Base-by-base conservation (phyloP, 1,284 basidiomycete genomes). In the Pseudozyma hubeiensis region DNA sequence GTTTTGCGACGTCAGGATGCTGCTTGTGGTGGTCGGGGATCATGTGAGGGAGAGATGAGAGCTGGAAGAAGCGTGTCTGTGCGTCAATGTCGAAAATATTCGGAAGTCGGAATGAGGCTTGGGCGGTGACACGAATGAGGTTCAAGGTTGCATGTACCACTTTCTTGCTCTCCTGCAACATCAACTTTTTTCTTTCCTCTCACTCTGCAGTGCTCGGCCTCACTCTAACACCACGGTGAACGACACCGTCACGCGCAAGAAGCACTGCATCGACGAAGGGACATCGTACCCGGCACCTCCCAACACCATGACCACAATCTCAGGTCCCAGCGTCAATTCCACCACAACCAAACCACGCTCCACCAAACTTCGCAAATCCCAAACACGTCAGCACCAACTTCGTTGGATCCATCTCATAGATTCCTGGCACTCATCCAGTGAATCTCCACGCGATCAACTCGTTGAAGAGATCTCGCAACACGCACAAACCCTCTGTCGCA, bases 381-480 rank as follows among this genome's bases (percentile, higher is more conserved):
- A 40, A 19, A 39, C 39, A 7, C 51, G 54, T 14, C 56, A 64
- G 16, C 8, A 29, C 2, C 59, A 67, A 39, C 55, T 50, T 7
- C 30, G 54, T 39, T 74, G 71, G 71, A 24, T 74, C 5, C 34
- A 59, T 41, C 71, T 74, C 35, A 60, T 74, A n/a, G 71, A 74
- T 7, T 17, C 54, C 2, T 74, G 71, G 71, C 57, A 49, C 4
- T 19, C 37, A 4, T 43, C 54, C 52, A 17, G 35, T 8, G 1
- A 8, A 33, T 13, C 13, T 1, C n/a, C 47, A 7, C 61, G 62
- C 47, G 58, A 59, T 45, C 11, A 59, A 39, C 54, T 74, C 16
- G 59, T 66, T 13, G 62, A 65, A 39, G 37, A 74, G 33, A 69
- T 74, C 59, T 54, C 65, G 0, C 59, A 59, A 7, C 58, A 68